A percentile compares a stretch with the other conserved stretches of the same genome.
Evolutionary conservation across 495 filamentous ascomycete genomes (phyloP).

Genomic region (Penicillium maclennaniae): DNA sequence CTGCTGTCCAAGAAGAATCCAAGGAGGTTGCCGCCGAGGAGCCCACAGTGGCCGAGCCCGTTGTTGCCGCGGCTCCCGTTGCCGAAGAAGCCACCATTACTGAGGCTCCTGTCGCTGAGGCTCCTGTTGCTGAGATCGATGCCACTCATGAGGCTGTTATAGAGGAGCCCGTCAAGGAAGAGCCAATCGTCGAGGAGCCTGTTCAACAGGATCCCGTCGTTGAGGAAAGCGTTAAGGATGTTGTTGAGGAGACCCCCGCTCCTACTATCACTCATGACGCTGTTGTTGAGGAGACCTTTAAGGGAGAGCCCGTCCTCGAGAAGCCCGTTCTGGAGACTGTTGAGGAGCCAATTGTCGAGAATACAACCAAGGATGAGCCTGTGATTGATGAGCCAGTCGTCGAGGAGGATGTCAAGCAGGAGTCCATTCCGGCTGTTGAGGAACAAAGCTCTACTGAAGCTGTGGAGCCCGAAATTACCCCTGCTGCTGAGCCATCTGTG

Average conservation of each 20-base stretch:
- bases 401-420: constrained; percentile 6
- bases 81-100: background rate
- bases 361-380: constrained; percentile 6
- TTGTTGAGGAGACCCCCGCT: background rate
- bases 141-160: background rate
- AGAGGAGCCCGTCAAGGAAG: background rate
- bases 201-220: too few relatives aligned
- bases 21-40: background rate
- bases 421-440: constrained; percentile 1
- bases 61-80: background rate
- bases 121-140: background rate
- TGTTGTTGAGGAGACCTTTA: too few relatives aligned
- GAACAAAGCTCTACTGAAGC: background rate
- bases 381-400: constrained; percentile 1
- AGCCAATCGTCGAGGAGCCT: background rate
- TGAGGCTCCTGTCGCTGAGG: background rate
- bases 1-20: background rate
- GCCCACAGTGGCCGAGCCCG: background rate
- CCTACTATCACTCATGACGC: background rate
- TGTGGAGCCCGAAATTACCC: background rate
- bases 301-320: background rate
- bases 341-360: constrained; percentile 4
- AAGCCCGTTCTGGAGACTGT: background rate
- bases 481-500: background rate
- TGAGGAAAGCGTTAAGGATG: background rate